Conservation (phyloP, 208 protist genomes). For the Leishmania arabica region DNA sequence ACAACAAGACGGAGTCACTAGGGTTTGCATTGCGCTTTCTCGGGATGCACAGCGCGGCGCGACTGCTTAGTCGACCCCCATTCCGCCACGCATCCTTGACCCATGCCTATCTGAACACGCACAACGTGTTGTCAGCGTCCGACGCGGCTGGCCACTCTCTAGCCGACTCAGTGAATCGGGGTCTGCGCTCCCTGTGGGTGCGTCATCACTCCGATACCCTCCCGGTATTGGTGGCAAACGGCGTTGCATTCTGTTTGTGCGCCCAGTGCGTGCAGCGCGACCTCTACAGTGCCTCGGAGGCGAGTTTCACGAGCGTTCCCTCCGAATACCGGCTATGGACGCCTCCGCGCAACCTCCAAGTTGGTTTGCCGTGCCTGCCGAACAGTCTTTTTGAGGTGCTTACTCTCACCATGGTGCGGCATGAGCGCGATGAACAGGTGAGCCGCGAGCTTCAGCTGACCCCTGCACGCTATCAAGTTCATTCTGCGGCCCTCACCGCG, state of each 20-base stretch:
- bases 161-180: neutral
- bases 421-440: slow-evolving; percentile 43
- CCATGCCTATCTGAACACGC: slow-evolving; percentile 2
- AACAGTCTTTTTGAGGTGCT: slow-evolving; percentile 28
- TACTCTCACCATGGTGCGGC: slow-evolving; percentile 41
- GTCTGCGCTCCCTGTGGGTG: neutral
- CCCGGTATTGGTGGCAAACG: neutral
- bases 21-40: slow-evolving; percentile 29
- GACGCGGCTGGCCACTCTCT: neutral
- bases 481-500: slow-evolving; percentile 14
- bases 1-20: slow-evolving; percentile 40
- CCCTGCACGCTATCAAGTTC: slow-evolving; percentile 20
- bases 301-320: neutral
- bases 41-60: slow-evolving; percentile 21
- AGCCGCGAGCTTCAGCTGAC: slow-evolving; percentile 33
- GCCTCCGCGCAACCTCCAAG: neutral
- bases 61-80: slow-evolving; percentile 1
- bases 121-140: neutral
- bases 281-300: slow-evolving; percentile 6
- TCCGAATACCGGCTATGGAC: neutral
- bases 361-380: slow-evolving; percentile 9
- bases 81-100: neutral
- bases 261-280: slow-evolving; percentile 9
- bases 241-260: slow-evolving; percentile 14
- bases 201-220: neutral